Percentiles rank a stretch among this genome's conserved stretches.
Conservation (phyloP, 2,329 filamentous ascomycete species). For the Neonectria ditissima region DNA sequence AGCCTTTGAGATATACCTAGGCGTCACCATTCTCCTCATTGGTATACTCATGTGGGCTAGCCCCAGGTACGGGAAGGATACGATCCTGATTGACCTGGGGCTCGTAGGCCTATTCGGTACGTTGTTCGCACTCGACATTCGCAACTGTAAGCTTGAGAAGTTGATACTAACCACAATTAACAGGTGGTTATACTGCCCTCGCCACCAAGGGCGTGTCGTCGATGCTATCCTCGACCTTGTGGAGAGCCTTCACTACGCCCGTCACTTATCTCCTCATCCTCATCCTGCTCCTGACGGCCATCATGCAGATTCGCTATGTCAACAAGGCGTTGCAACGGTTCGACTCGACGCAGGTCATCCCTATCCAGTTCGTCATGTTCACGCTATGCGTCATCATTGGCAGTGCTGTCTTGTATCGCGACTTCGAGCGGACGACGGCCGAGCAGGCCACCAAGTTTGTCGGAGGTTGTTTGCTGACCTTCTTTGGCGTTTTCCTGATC, state of each 20-base stretch:
- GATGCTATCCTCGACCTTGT: constrained; percentile 89
- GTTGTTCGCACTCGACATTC: constrained; percentile 45
- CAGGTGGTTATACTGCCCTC: constrained; percentile 94
- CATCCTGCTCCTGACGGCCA: constrained; percentile 83
- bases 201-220: constrained; percentile 97
- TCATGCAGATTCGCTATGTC: constrained; percentile 98
- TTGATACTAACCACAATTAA: constrained; percentile 26
- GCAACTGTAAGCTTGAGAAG: not conserved
- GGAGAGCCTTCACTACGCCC: constrained; percentile 89
- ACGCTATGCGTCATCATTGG: constrained; percentile 95
- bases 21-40: constrained; percentile 80
- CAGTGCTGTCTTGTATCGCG: constrained; percentile 91
- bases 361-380: constrained; percentile 96
- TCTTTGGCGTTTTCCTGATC: constrained; percentile 96
- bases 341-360: constrained; percentile 97
- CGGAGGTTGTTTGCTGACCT: constrained; percentile 90
- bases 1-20: constrained; percentile 93
- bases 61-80: constrained; percentile 83
- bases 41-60: constrained; percentile 83
- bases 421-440: constrained; percentile 86
- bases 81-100: constrained; percentile 91
- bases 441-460: constrained; percentile 86
- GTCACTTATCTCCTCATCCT: constrained; percentile 89
- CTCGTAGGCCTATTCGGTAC: constrained; percentile 93
- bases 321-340: constrained; percentile 90